Evolutionary conservation across 1,284 basidiomycete species (phyloP).

Genomic region (Cutaneotrichosporon cavernicola): DNA sequence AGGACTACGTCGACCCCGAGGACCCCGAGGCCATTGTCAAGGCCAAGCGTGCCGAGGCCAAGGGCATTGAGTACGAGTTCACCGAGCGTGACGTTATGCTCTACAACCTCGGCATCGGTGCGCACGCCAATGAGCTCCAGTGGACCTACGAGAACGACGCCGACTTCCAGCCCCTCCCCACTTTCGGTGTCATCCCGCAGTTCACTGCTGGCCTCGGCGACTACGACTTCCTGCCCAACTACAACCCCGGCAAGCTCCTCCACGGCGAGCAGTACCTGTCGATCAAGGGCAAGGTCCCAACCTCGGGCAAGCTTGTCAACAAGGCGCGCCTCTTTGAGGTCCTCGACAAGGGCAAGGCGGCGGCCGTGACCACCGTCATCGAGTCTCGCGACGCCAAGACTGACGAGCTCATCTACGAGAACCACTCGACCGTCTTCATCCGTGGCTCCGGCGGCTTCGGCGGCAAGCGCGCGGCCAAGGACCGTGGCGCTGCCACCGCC

Average conservation of each 20-base stretch:
- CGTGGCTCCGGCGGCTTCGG: constrained; percentile 94
- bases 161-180: constrained; percentile 79
- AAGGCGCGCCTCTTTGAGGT: constrained; percentile 60
- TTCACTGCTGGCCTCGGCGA: constrained; percentile 68
- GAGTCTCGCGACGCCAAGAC: constrained; percentile 75
- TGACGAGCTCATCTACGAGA: constrained; percentile 85
- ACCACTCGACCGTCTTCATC: constrained; percentile 87
- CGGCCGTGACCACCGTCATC: constrained; percentile 74
- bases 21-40: constrained; percentile 80
- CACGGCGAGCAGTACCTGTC: constrained; percentile 96
- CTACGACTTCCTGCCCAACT: constrained; percentile 82
- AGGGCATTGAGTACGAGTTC: constrained; percentile 68
- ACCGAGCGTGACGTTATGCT: constrained; percentile 88
- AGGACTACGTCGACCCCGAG: constrained; percentile 71
- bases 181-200: constrained; percentile 95
- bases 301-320: constrained; percentile 77
- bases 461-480: constrained; percentile 77
- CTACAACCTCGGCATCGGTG: constrained; percentile 96
- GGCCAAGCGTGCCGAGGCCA: constrained; percentile 67
- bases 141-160: constrained; percentile 90
- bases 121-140: constrained; percentile 84
- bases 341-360: constrained; percentile 73
- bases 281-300: constrained; percentile 85
- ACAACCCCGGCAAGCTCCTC: constrained; percentile 91
- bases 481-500: constrained; percentile 87